Base-by-base conservation (phyloP, 371 early-diverging fungal genomes). In the Conidiobolus incongruus region DNA sequence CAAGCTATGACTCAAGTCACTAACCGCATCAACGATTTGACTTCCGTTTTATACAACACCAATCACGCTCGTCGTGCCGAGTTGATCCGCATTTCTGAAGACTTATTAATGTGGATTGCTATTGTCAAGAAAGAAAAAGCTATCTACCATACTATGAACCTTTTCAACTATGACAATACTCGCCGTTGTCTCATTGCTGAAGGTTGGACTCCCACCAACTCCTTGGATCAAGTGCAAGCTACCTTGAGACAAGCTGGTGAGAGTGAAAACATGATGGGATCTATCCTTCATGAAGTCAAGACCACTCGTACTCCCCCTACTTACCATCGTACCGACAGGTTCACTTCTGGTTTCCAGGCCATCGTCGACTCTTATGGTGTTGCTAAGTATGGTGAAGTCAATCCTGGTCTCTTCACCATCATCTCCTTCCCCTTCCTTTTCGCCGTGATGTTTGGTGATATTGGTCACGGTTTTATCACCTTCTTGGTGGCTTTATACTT, bases 371-470 rank as follows among this genome's bases (percentile, higher is more conserved):
- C 96, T 0, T 99, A 98, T 59, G 99, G 98, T 44, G 76, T 98
- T 49, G 94, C 99, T n/a, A 76, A 76, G 50, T 98, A 98, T 54
- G 75, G 87, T 46, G 99, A 99, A 66, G 94, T 98, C 53, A 99
- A 99, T 60, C 99, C 99, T 26, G 98, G 94, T 26, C 72, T 98
- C 30, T 99, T 98, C 54, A 91, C 94, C 0, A 61, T 89, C 21
- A 85, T 97, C 35, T 89, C 96, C 0, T 99, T 99, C 73, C 99
- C 99, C 15, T 97, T 98, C 62, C 56, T 99, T 44, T 99, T 99
- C 66, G 98, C 98, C 31, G 79, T 95, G 46, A 99, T 99, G 99
- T 99, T 99, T 75, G 99, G 99, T 47, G 99, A 99, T 66, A 71
- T 97, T 35, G 98, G 98, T 22, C 99, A 99, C 54, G 99, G 98